A percentile compares a stretch with the other conserved stretches of the same genome.
Conservation (phyloP, 768 basidiomycete species). For the Sporobolomyces phaffii region DNA sequence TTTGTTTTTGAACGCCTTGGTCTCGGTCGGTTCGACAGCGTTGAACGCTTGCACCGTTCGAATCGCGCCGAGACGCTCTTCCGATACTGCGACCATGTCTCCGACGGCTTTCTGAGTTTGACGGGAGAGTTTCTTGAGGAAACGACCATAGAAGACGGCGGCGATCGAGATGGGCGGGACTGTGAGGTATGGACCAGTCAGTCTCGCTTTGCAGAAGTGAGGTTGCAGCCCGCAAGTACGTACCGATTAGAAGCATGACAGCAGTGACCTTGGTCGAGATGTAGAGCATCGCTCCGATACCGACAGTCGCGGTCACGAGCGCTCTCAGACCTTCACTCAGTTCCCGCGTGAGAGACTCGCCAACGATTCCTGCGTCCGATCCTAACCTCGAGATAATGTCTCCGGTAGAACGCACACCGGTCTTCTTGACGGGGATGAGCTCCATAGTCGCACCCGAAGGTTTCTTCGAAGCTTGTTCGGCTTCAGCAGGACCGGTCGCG, state of each 20-base stretch:
- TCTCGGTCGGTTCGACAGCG: constrained; percentile 65
- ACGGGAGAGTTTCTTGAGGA: constrained; percentile 83
- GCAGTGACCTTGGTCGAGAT: constrained; percentile 73
- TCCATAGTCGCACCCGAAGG: not conserved
- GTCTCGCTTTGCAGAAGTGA: too few species aligned
- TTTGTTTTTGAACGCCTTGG: constrained; percentile 63
- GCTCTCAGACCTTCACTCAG: constrained; percentile 56
- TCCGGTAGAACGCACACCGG: constrained; percentile 60
- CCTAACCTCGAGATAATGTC: constrained; percentile 87
- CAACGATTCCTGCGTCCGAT: constrained; percentile 85
- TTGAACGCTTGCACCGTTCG: constrained; percentile 90
- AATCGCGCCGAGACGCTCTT: constrained; percentile 79
- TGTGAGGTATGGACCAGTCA: constrained; percentile 82
- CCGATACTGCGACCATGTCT: constrained; percentile 65
- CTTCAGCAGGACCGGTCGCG: not conserved
- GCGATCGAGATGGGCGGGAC: constrained; percentile 59
- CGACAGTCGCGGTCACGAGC: constrained; percentile 86
- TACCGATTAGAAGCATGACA: constrained; percentile 84
- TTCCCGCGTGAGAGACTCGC: constrained; percentile 53
- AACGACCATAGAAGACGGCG: constrained; percentile 91
- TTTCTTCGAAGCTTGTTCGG: not conserved
- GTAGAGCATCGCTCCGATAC: constrained; percentile 96
- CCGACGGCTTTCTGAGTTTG: constrained; percentile 90
- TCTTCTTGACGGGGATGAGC: constrained; percentile 15
- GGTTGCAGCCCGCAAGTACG: too few species aligned